These are phyloP conservation scores for Naganishia vaughanmartiniae DNA, from an alignment of 768 basidiomycete genomes.

Conservation along the genomic window DNA sequence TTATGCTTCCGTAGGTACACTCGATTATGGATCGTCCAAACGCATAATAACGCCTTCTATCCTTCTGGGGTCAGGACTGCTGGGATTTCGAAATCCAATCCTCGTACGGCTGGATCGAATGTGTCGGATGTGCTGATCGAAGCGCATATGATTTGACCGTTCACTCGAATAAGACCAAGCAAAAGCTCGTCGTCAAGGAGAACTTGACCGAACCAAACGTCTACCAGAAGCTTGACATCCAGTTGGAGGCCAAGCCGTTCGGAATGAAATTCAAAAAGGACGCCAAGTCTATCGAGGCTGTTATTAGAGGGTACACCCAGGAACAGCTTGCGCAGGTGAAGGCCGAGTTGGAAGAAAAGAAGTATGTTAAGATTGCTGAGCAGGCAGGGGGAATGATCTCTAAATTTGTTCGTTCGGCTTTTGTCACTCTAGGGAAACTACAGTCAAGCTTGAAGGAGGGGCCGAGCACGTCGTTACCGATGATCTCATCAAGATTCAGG, in stretches of 20 bases:
- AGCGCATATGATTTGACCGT: conserved; percentile 94
- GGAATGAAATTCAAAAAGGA: conserved; percentile 88
- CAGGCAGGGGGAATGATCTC: conserved; percentile 58
- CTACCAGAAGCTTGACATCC: conserved; percentile 71
- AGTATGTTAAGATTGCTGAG: conserved; percentile 18
- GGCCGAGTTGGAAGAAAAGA: conserved; percentile 59
- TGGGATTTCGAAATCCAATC: conserved; percentile 99
- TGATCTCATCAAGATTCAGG: conserved; percentile 72
- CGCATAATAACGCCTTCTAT: not conserved
- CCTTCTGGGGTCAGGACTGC: conserved; percentile 62
- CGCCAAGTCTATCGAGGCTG: conserved; percentile 61
- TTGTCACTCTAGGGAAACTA: conserved; percentile 46
- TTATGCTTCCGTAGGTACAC: conserved; percentile 69
- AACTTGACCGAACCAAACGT: conserved; percentile 80
- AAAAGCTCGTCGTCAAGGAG: conserved; percentile 79
- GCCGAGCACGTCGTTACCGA: conserved; percentile 69
- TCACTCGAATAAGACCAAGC: conserved; percentile 78
- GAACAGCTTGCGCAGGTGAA: conserved; percentile 65
- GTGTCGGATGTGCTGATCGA: conserved; percentile 97
- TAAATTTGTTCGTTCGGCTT: conserved; percentile 51
- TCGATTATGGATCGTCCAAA: not conserved
- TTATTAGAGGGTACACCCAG: conserved; percentile 61
- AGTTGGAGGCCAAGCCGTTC: conserved; percentile 81
- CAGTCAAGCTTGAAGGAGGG: conserved; percentile 59
- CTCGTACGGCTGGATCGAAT: conserved; percentile 93